A percentile compares a stretch with the other conserved stretches of the same genome.
phyloP scores from a whole-genome alignment of 148 eudicot genomes.

The Vaccinium macrocarpon region DNA sequence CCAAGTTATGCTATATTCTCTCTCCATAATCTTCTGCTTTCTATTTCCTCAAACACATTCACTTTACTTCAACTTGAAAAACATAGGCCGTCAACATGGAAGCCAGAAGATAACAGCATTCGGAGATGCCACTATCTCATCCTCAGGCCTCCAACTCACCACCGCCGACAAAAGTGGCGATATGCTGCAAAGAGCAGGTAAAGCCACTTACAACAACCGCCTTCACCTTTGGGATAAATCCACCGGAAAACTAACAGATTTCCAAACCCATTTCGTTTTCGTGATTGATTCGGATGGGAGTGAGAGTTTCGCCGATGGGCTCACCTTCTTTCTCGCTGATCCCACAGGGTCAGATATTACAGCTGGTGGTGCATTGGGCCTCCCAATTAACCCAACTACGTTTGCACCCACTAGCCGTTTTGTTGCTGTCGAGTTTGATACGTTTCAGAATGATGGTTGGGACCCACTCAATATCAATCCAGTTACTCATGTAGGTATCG shows the following conservation, averaged over 20 bases:
- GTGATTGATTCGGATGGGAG: too few species aligned
- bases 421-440: conserved; percentile 28
- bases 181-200: conserved; percentile 10
- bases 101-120: not conserved
- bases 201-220: conserved; percentile 17
- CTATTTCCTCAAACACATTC: not conserved
- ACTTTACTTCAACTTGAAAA: not conserved
- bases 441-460: not conserved
- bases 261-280: too few species aligned
- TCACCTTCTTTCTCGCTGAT: not conserved
- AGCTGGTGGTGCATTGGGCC: not conserved
- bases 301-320: too few species aligned
- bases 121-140: not conserved
- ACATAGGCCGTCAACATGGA: not conserved
- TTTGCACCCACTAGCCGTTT: not conserved
- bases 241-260: not conserved
- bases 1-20: not conserved
- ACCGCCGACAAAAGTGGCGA: not conserved
- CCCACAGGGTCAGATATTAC: not conserved
- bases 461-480: not conserved
- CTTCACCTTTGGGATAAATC: conserved; percentile 28
- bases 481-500: conserved; percentile 18
- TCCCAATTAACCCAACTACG: too few species aligned
- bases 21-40: not conserved
- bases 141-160: conserved; percentile 6